Evolutionary conservation across 257 asterid genomes (phyloP).

Genomic region (Solanum tarapatanum): DNA sequence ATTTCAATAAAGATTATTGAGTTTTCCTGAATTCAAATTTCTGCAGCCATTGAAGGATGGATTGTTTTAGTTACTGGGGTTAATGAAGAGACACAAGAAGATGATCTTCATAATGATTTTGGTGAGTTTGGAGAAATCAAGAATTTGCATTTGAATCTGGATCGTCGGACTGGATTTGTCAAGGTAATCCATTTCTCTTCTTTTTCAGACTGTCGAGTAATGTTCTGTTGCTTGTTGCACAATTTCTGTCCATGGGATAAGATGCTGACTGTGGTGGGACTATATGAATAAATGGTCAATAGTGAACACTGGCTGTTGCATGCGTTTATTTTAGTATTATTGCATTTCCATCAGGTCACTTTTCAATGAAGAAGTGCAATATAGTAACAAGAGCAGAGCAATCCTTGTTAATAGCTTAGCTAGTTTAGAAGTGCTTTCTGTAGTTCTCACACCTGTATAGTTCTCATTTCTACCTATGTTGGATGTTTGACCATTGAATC

Average conservation of each 20-base stretch:
- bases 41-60: constrained; percentile 98
- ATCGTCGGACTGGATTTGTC: constrained; percentile 92
- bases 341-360: neutral
- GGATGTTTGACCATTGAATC: neutral
- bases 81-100: constrained; percentile 97
- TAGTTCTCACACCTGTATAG: neutral
- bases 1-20: neutral
- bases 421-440: neutral
- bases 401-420: neutral
- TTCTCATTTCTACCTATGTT: neutral
- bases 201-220: neutral
- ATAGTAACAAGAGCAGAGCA: neutral
- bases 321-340: neutral
- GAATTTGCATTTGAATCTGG: constrained; percentile 91
- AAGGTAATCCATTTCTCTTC: constrained; percentile 35
- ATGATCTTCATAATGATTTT: constrained; percentile 61
- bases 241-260: neutral
- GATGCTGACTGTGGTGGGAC: neutral
- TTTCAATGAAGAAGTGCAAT: neutral
- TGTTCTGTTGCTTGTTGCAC: neutral
- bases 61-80: constrained; percentile 88
- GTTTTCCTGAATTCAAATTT: neutral
- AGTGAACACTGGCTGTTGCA: neutral
- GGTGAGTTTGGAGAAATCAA: constrained; percentile 84
- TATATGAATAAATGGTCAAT: neutral